phyloP scores from a whole-genome alignment of 2,329 filamentous ascomycete species.

The Colletotrichum sp. region DNA sequence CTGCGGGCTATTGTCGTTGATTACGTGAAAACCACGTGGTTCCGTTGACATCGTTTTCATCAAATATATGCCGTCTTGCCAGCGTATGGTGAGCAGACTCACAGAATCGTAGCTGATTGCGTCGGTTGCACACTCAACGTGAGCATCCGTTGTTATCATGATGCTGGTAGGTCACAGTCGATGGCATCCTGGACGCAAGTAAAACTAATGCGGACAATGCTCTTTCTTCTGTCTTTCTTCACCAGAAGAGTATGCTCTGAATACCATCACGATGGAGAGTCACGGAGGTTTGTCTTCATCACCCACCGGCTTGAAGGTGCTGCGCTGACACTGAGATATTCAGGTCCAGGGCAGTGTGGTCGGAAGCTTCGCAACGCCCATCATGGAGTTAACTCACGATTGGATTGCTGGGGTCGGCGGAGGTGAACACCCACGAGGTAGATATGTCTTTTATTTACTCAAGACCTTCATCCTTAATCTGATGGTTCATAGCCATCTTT shows the following conservation, averaged over 20 bases:
- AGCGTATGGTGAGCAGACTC: not conserved
- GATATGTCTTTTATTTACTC: not conserved
- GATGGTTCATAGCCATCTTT: too few relatives aligned
- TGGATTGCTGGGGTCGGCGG: not conserved
- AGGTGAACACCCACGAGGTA: fast-evolving
- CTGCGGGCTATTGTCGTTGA: not conserved
- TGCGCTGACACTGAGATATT: not conserved
- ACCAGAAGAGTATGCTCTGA: not conserved
- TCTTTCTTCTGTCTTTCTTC: not conserved
- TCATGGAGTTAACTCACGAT: not conserved
- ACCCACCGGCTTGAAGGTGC: not conserved
- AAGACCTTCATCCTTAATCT: too few relatives aligned
- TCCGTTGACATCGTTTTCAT: not conserved
- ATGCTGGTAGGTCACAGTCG: too few relatives aligned
- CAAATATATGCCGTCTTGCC: not conserved
- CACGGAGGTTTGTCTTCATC: fast-evolving
- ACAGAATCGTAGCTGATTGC: not conserved
- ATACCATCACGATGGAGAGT: not conserved
- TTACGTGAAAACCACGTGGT: too few relatives aligned
- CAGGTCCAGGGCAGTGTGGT: fast-evolving
- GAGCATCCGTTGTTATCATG: not conserved
- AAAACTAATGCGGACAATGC: not conserved
- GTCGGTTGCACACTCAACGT: not conserved
- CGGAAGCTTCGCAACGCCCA: not conserved
- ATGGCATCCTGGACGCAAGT: not conserved